phyloP scores from a whole-genome alignment of 805 yeast species.

The Candida glaebosa region DNA sequence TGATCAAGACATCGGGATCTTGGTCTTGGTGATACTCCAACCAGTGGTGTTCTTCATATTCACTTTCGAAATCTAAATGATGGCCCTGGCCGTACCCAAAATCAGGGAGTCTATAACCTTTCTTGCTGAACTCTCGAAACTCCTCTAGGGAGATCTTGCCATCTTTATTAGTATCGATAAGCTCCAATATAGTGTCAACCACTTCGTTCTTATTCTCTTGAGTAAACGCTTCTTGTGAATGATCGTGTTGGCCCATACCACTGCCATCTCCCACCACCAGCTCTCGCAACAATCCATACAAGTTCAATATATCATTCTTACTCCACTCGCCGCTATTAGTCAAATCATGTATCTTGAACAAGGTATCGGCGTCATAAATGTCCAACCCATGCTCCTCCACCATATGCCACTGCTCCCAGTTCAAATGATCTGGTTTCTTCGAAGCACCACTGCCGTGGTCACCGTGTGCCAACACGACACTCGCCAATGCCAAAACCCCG shows the following conservation, averaged over 20 bases:
- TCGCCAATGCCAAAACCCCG: background rate
- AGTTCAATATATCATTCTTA: conserved; percentile 61
- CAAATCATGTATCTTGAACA: conserved; percentile 79
- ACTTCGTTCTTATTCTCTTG: conserved; percentile 56
- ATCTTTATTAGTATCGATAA: conserved; percentile 67
- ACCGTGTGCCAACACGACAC: conserved; percentile 9
- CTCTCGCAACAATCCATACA: conserved; percentile 76
- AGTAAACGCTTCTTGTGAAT: conserved; percentile 51
- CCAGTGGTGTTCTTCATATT: conserved; percentile 96
- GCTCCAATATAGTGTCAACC: conserved; percentile 46
- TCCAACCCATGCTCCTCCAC: conserved; percentile 79
- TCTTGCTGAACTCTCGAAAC: conserved; percentile 57
- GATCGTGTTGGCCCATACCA: conserved; percentile 74
- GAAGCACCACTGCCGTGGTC: conserved; percentile 6
- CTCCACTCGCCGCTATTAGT: conserved; percentile 55
- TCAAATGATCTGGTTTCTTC: conserved; percentile 44
- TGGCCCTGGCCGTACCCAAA: conserved; percentile 93
- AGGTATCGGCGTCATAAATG: conserved; percentile 65
- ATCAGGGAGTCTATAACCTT: conserved; percentile 81
- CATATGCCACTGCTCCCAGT: conserved; percentile 93
- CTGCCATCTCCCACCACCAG: conserved; percentile 83
- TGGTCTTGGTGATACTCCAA: conserved; percentile 66
- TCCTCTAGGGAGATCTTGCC: conserved; percentile 67
- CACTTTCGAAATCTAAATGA: conserved; percentile 89
- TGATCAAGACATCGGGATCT: conserved; percentile 78